Percentiles rank a stretch among this genome's conserved stretches.
Evolutionary conservation across 768 basidiomycete genomes (phyloP).

Genomic region (Russula brevipes): DNA sequence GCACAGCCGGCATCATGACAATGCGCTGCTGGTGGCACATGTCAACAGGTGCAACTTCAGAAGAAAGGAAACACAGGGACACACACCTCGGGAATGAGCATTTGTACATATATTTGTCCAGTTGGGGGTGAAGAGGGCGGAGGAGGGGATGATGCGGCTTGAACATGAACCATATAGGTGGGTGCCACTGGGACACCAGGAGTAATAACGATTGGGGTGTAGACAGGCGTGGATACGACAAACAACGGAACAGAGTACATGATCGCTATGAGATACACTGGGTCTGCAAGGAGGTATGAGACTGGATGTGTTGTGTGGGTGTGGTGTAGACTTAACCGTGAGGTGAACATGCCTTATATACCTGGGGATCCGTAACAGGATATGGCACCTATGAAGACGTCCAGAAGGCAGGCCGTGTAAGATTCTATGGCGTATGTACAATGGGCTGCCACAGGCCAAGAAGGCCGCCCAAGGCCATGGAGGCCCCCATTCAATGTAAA

Average conservation of each 20-base stretch:
- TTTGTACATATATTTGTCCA: not conserved
- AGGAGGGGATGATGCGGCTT: not conserved
- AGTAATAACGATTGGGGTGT: not conserved
- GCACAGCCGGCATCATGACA: not conserved
- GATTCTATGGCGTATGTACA: not conserved
- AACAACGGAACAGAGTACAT: not conserved
- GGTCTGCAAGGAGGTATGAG: not conserved
- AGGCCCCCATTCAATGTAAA: not conserved
- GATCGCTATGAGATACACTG: not conserved
- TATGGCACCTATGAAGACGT: slow-evolving; percentile 4
- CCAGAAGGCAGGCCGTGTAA: not conserved
- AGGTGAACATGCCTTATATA: slow-evolving; percentile 1
- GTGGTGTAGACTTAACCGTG: not conserved
- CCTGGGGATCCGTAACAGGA: not conserved
- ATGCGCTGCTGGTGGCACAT: not conserved
- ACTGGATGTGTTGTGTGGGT: not conserved
- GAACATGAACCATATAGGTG: not conserved
- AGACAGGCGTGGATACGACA: not conserved
- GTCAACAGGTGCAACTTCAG: not conserved
- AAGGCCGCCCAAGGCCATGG: not conserved
- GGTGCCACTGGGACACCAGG: not conserved
- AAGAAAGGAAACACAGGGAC: not conserved
- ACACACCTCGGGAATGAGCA: not conserved
- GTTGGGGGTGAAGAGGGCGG: not conserved
- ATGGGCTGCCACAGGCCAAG: not conserved